Conservation (phyloP, 208 protist species). For the Acanthamoeba healyi region DNA sequence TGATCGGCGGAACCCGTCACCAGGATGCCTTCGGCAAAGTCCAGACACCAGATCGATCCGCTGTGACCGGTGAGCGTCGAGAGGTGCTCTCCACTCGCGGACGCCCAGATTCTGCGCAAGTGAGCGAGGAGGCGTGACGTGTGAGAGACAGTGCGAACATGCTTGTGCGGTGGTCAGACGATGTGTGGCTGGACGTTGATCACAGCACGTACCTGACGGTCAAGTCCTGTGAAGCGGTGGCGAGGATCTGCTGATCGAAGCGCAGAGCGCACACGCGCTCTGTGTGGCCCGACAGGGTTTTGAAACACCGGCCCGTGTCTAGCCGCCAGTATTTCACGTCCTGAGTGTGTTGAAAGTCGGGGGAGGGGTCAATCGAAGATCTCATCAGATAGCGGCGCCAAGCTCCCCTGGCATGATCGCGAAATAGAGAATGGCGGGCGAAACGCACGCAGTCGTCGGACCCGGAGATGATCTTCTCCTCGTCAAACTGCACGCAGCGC, state of each 20-base stretch:
- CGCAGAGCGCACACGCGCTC: conserved; percentile 36
- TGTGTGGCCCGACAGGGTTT: conserved; percentile 23
- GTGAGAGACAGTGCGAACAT: not conserved
- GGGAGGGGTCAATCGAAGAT: no score
- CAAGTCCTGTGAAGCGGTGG: conserved; percentile 41
- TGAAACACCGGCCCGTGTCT: conserved; percentile 33
- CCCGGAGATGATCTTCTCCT: conserved; percentile 53
- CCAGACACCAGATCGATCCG: conserved; percentile 50
- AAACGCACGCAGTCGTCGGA: not conserved
- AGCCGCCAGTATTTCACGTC: conserved; percentile 56
- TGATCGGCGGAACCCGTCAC: conserved; percentile 31
- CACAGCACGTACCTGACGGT: not conserved
- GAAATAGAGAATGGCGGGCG: not conserved
- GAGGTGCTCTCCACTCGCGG: conserved; percentile 3
- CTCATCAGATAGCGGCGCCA: not conserved
- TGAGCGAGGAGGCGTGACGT: not conserved
- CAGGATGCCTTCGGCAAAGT: not conserved
- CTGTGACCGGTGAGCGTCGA: conserved; percentile 29
- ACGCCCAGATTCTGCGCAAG: not conserved
- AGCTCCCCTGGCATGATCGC: no score
- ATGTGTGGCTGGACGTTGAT: no score
- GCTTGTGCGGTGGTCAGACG: no score
- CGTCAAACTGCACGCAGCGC: conserved; percentile 52
- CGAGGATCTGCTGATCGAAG: conserved; percentile 31
- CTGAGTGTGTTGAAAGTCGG: not conserved